Percentiles rank a stretch among this genome's conserved stretches.
phyloP scores from a whole-genome alignment of 305 asterid genomes.

The Fraxinus platypoda region DNA sequence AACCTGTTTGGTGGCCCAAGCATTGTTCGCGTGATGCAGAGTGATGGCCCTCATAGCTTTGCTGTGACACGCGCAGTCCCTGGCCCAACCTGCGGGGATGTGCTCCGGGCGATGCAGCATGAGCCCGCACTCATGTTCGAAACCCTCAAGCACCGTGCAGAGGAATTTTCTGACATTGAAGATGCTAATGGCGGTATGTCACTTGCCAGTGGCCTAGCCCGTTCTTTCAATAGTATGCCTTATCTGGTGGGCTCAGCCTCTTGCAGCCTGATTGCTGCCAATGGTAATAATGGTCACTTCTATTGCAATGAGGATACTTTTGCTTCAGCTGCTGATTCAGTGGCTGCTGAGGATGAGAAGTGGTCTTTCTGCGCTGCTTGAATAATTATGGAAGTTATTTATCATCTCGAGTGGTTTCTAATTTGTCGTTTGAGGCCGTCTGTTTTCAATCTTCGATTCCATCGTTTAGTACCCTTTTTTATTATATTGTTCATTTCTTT shows the following conservation, averaged over 20 bases:
- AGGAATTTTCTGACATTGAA: slow-evolving; percentile 44
- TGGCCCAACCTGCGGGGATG: slow-evolving; percentile 77
- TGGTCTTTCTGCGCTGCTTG: slow-evolving; percentile 86
- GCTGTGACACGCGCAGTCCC: slow-evolving; percentile 80
- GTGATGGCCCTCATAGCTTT: slow-evolving; percentile 87
- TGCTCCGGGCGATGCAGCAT: slow-evolving; percentile 84
- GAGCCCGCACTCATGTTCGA: slow-evolving; percentile 94
- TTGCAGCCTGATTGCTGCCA: slow-evolving; percentile 54
- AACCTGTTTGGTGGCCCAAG: slow-evolving; percentile 96
- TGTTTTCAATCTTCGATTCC: slow-evolving; percentile 19
- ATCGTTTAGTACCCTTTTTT: slow-evolving; percentile 7
- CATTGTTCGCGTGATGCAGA: slow-evolving; percentile 78
- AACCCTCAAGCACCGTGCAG: slow-evolving; percentile 82
- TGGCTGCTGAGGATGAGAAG: slow-evolving; percentile 69
- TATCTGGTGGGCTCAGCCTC: slow-evolving; percentile 53
- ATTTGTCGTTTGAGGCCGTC: slow-evolving; percentile 37
- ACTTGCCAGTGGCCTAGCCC: slow-evolving; percentile 57
- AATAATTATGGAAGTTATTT: slow-evolving; percentile 18
- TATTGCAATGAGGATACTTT: slow-evolving; percentile 56
- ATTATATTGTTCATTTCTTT: slow-evolving; percentile 38
- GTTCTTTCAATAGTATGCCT: slow-evolving; percentile 81
- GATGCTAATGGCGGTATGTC: slow-evolving; percentile 23
- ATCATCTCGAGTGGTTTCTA: slow-evolving; percentile 21
- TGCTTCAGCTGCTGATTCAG: slow-evolving; percentile 46
- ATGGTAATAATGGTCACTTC: slow-evolving; percentile 42